These are phyloP conservation scores for Linnemannia zychae DNA, from an alignment of 192 early-diverging fungal genomes.

Conservation along the genomic window DNA sequence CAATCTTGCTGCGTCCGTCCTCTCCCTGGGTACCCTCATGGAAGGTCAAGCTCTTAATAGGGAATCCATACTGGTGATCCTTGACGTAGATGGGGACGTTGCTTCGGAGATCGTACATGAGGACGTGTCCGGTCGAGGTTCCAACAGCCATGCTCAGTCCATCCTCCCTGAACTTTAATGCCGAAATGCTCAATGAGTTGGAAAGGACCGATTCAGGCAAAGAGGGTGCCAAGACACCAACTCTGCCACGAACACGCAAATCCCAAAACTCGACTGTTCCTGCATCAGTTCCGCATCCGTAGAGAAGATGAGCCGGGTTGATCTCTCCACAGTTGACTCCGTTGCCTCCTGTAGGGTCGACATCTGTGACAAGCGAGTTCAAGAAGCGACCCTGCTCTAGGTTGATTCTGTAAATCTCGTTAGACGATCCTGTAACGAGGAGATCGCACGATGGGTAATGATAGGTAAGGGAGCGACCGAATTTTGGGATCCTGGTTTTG, in stretches of 20 bases:
- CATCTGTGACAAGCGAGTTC: constrained; percentile 81
- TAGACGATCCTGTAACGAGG: constrained; percentile 81
- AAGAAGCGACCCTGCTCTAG: constrained; percentile 94
- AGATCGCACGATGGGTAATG: constrained; percentile 94
- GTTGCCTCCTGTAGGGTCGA: constrained; percentile 64
- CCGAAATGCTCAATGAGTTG: constrained; percentile 60
- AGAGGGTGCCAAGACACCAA: constrained; percentile 78
- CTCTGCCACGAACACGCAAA: constrained; percentile 79
- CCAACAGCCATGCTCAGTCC: constrained; percentile 91
- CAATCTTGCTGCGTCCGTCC: constrained; percentile 75
- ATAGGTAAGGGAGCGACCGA: constrained; percentile 93
- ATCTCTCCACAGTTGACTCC: constrained; percentile 81
- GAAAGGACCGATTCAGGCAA: constrained; percentile 56
- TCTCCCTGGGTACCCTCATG: constrained; percentile 73
- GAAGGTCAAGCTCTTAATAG: constrained; percentile 89
- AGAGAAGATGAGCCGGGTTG: constrained; percentile 94
- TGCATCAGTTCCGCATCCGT: constrained; percentile 90
- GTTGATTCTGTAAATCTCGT: constrained; percentile 92
- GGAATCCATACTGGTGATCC: constrained; percentile 98
- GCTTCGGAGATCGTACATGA: constrained; percentile 94
- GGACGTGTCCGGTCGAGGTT: constrained; percentile 90
- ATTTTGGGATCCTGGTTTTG: constrained; percentile 93
- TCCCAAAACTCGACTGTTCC: constrained; percentile 97
- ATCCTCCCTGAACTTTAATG: constrained; percentile 87
- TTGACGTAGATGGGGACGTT: constrained; percentile 87